Conservation (phyloP, 257 asterid genomes). For the Fraxinus excelsior region DNA sequence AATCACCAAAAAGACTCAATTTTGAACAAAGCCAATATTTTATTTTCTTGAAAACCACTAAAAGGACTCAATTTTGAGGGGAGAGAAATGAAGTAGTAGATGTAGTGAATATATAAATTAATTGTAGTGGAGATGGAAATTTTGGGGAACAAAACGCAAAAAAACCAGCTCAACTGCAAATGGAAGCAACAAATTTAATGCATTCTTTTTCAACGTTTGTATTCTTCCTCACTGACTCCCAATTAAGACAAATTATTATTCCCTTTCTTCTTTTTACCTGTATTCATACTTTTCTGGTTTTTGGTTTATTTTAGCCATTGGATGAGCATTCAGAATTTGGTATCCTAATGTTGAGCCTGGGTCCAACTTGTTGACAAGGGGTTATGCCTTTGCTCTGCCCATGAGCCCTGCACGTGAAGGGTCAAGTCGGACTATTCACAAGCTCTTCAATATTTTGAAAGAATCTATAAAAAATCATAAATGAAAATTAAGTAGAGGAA, state of each 20-base stretch:
- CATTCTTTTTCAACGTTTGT: slow-evolving; percentile 30
- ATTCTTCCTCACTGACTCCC: slow-evolving; percentile 18
- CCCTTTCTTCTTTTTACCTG: neutral
- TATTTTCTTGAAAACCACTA: too few species aligned
- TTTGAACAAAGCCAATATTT: too few species aligned
- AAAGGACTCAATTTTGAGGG: too few species aligned
- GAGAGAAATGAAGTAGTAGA: slow-evolving; percentile 23
- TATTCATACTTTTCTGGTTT: neutral
- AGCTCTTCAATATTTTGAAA: too few species aligned
- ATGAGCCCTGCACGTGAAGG: too few species aligned
- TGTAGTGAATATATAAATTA: slow-evolving; percentile 23
- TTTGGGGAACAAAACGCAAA: slow-evolving; percentile 28
- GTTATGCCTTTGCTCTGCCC: too few species aligned
- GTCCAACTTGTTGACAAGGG: too few species aligned
- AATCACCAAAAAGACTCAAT: slow-evolving; percentile 26
- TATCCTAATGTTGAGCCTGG: neutral
- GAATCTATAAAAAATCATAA: too few species aligned
- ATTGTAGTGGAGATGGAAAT: slow-evolving; percentile 24
- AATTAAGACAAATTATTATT: slow-evolving; percentile 24
- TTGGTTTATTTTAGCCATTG: too few species aligned
- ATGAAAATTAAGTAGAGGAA: too few species aligned
- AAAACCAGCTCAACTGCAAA: slow-evolving; percentile 49
- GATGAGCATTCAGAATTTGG: neutral
- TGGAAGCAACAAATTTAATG: slow-evolving; percentile 45
- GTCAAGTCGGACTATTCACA: too few species aligned